Evolutionary conservation across 257 asterid genomes (phyloP), one percentile per base, ranked within the genome.

Genomic region (Parsonsia alboflavescens): DNA sequence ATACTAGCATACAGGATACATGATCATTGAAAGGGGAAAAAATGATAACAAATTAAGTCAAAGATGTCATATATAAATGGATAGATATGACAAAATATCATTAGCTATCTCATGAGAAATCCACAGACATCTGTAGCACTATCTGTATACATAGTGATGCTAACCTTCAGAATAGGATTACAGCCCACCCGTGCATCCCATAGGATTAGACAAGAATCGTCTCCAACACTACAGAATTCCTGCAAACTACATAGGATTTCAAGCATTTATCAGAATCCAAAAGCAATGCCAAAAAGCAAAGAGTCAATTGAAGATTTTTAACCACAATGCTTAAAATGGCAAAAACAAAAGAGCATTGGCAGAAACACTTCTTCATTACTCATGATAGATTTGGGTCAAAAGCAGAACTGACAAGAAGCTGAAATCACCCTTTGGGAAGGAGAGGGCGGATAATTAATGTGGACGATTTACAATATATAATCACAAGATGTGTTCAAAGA

Each of bases 141-240:
- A 16, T 28, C 52, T 24, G 16, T 62, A 61, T 28, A 5, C 4
- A 8, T 49, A 30, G 24, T 33, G 22, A 36, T 17, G 46, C 19
- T 11, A 22, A 95, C 98, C 98, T 89, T 95, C 53, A 87, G 85
- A 74, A 85, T 89, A 0, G 98, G 99, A 84, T 68, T 82, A 76
- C 26, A 80, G 57, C 96, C 97, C 66, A 76, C 87, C 67, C 97
- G 93, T 21, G 98, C 96, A 79, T 95, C 99, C 99, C 99, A 95
- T 52, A 95, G 80, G 79, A 92, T 95, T 84, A 95, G 87, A 81
- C 98, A 91, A 56, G 99, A 92, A 87, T 95, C 99, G 82, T 95
- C 96, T 69, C 99, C 99, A 80, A 95, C 99, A 72, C 99, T 95
- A 77, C 98, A 95, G 56, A 95, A 95, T 77, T 95, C 97, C 94